Percentiles rank a stretch among this genome's conserved stretches.
Conservation (phyloP, 2,329 filamentous ascomycete species). For the Beauveria varroae region DNA sequence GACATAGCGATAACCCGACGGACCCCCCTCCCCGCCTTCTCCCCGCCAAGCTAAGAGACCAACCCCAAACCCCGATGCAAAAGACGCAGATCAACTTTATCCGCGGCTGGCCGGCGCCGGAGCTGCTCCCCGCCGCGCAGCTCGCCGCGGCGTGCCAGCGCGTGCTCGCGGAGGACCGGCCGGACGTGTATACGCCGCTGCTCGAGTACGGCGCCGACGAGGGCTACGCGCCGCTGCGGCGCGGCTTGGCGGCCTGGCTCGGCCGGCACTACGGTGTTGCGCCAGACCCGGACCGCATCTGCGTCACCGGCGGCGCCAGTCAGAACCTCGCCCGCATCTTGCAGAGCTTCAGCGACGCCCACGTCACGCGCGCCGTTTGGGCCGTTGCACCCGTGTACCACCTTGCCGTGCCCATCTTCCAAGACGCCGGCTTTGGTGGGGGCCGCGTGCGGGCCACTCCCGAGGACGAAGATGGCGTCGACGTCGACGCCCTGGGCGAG, state of each 20-base stretch:
- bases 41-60: background rate
- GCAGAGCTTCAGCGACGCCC: constrained; percentile 72
- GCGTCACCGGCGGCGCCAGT: constrained; percentile 77
- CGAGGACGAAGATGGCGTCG: constrained; percentile 71
- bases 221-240: constrained; percentile 63
- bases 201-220: constrained; percentile 74
- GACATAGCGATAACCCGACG: background rate
- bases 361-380: constrained; percentile 69
- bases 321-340: constrained; percentile 74
- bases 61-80: background rate
- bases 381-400: constrained; percentile 77
- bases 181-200: constrained; percentile 49
- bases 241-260: constrained; percentile 65
- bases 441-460: constrained; percentile 59
- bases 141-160: constrained; percentile 53
- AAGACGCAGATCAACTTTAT: constrained; percentile 51
- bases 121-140: constrained; percentile 56
- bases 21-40: background rate
- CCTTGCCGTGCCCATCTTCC: constrained; percentile 77
- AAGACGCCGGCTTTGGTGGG: constrained; percentile 65
- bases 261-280: constrained; percentile 47
- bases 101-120: constrained; percentile 58
- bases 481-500: constrained; percentile 46
- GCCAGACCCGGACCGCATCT: constrained; percentile 53
- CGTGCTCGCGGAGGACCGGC: constrained; percentile 50